Evolutionary conservation across 2,329 filamentous ascomycete species (phyloP), one percentile per base, ranked within the genome.

Genomic region (Fusarium sp.): DNA sequence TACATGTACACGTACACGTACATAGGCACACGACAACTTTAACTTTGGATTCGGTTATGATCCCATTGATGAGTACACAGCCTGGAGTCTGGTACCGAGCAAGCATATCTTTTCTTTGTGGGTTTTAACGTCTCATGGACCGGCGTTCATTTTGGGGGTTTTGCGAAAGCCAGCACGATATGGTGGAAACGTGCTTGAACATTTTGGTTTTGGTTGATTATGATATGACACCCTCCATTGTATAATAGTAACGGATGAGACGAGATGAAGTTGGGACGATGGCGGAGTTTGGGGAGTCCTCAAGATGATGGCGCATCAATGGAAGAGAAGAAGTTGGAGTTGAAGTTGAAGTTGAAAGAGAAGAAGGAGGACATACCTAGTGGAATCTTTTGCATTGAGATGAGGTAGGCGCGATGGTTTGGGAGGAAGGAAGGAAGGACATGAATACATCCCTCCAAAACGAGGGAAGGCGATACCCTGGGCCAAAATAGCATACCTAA

Each of bases 401-500:
- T 24, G 39, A 68, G 33, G 35, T 12, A 66, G 50, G 39, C 38
- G 39, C 16, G 48, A 46, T 46, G 49, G 47, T 33, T 39, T 23
- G 49, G 38, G 28, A 29, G 37, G 50, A 42, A 63, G 57, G 54
- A 66, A 50, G 55, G 44, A 59, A 46, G 59, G 50, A 50, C 29
- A 43, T 63, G 55, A 55, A 68, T 53, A 67, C 65, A 63, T 62
- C 62, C 68, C 71, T 72, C 67, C 26, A 61, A 50, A 58, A 64
- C 49, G 69, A 71, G 70, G 73, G 70, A 63, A 72, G 72, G 67
- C 72, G 72, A 74, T 74, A 74, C 72, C 72, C 62, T 38, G 54
- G 61, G 53, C 52, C 69, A 70, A 71, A 64, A 71, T 57, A 35
- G 29, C 29, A 59, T 38, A 26, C 41, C 38, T 38, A 33, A 33